Base-by-base conservation (phyloP, 345 rosid genomes). In the Gynandropsis gynandra region DNA sequence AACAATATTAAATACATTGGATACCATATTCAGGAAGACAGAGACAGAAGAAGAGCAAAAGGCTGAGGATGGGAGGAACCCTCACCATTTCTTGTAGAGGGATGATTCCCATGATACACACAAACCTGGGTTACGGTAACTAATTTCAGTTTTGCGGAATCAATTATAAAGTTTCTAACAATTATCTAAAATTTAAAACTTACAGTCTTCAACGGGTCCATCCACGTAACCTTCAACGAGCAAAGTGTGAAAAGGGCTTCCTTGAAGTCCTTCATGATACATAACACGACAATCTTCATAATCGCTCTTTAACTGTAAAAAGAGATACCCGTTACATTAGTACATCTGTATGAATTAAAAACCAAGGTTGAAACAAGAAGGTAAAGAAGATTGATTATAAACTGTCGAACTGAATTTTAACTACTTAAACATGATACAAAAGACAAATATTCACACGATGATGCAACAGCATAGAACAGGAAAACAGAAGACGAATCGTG, bases 221-320 rank as follows among this genome's bases (percentile, higher is more conserved):
- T 92, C 94, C 8, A 85, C 72, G 68, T 75, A 85, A 68, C 99
- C 99, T 77, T 92, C 99, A 47, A 80, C 97, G 16, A 92, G 97
- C 56, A 92, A 70, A 4, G 86, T 75, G 21, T 92, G 94, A 63
- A 79, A 76, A 2, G 90, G 94, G 61, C 79, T 78, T 37, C 94
- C 97, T 54, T 78, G 66, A 32, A 78, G 81, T 72, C 98, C 98
- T 78, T 80, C 84, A 27, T 82, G 87, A 57, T 88, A 88, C 99
- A 92, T 88, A 41, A 92, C 94, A 33, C 94, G 86, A 47, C 69
- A 81, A 60, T 85, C 94, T 71, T 85, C 89, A 54, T 55, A 74
- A 35, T 85, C 87, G 12, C 79, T 87, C 74, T 87, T 81, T 47
- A 88, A 59, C 99, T 92, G 70, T 57, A 55, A 50, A 42, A 66